Evolutionary conservation across 768 basidiomycete genomes (phyloP), one percentile per base, ranked within the genome.

Genomic region (Suillus placidus): DNA sequence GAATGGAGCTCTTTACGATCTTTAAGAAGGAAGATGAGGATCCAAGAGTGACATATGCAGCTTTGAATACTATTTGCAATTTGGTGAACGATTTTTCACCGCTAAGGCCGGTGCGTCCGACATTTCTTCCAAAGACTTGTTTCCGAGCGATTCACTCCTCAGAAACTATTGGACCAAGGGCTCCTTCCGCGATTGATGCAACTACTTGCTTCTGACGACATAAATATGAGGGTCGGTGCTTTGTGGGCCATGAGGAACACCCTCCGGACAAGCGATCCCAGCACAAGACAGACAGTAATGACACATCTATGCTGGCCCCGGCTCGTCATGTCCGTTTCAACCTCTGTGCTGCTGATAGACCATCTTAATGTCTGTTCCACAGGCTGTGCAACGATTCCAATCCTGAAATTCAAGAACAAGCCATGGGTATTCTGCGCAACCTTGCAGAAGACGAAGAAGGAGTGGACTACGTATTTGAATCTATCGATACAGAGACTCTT

Each of bases 161-260:
- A 10, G 65, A 93, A 89, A 82, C 82, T 8, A 84, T 77, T 95
- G 16, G 85, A 88, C 38, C 82, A 90, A 65, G 91, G 90, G 0
- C 79, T 92, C 0, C 81, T 95, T 63, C 79, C 84, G 1, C 79
- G 91, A 1, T 79, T 96, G 10, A 84, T 89, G 35, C 80, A 84
- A 58, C 78, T 95, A 2, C 75, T 90, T 4, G 74, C 79, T 34
- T 80, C 80, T 9, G 80, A 80, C 0, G 88, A 93, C 66, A 80
- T 83, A 10, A 81, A 83, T 0, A 79, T 95, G 8, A 80, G 86
- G 8, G 73, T 90, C 35, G 94, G 88, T 67, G 87, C 90, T 0
- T 72, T 96, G n/a, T 96, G 95, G 94, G 91, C 90, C 0, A 76
- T 95, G 42, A 94, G 93, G 75, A 97, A 96, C 71, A 73, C 93